A percentile compares a stretch with the other conserved stretches of the same genome.
Conservation (phyloP, 495 filamentous ascomycete species). For the Podospora pseudocomata region DNA sequence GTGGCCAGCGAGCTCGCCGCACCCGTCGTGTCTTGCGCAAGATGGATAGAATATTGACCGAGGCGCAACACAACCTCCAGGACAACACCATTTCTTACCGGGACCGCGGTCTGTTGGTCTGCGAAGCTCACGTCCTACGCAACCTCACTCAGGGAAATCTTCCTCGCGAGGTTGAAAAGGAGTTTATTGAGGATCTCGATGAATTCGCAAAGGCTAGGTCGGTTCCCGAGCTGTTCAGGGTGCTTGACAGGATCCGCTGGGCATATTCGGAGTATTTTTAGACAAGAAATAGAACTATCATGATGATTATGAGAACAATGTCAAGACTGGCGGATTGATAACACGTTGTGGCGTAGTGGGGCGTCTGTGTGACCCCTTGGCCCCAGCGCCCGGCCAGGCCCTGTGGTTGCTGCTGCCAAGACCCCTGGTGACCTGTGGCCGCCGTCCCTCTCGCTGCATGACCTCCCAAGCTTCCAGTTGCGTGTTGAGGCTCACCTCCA, state of each 20-base stretch:
- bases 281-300: not conserved
- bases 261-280: constrained; percentile 62
- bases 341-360: constrained; percentile 22
- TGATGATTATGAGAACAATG: not conserved
- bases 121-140: constrained; percentile 77
- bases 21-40: constrained; percentile 73
- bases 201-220: constrained; percentile 79
- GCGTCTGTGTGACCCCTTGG: constrained; percentile 11
- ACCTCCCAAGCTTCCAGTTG: constrained; percentile 3
- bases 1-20: constrained; percentile 57
- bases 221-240: constrained; percentile 66
- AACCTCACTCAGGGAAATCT: constrained; percentile 59
- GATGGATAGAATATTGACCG: constrained; percentile 75
- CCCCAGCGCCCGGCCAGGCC: not conserved
- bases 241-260: constrained; percentile 79
- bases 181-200: constrained; percentile 80
- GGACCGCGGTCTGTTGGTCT: constrained; percentile 84
- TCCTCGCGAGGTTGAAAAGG: constrained; percentile 65
- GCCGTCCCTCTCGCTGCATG: constrained; percentile 10
- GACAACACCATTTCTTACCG: constrained; percentile 76
- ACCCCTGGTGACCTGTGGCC: not conserved
- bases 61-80: constrained; percentile 55
- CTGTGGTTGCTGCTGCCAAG: constrained; percentile 4
- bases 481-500: constrained; percentile 18
- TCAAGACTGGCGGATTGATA: not conserved